Percentiles rank a stretch among this genome's conserved stretches.
Evolutionary conservation across 495 filamentous ascomycete species (phyloP).

Genomic region (Podospora tetraspora): DNA sequence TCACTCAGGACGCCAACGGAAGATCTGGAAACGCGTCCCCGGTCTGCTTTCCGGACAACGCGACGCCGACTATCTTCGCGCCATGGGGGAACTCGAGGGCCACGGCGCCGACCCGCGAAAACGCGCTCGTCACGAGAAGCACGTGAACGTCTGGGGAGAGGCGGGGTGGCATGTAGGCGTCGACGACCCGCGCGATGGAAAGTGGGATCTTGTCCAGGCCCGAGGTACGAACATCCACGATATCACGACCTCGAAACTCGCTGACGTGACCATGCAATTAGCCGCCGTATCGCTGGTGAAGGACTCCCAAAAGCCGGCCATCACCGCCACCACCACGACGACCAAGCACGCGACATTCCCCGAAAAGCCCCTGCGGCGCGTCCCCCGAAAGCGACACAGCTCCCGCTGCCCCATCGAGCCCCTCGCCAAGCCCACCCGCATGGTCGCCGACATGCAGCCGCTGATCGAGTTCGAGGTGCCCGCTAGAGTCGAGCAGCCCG

Average conservation of each 20-base stretch:
- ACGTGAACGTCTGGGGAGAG: constrained; percentile 22
- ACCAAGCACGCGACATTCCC: constrained; percentile 19
- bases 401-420: constrained; percentile 30
- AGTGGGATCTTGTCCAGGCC: constrained; percentile 24
- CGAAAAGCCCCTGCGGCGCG: constrained; percentile 19
- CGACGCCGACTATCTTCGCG: constrained; percentile 12
- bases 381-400: constrained; percentile 34
- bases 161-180: constrained; percentile 19
- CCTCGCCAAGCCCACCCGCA: constrained; percentile 13
- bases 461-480: constrained; percentile 21
- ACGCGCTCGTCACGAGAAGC: constrained; percentile 17
- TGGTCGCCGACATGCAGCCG: constrained; percentile 22
- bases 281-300: constrained; percentile 11
- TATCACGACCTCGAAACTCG: neutral
- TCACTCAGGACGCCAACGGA: constrained; percentile 14
- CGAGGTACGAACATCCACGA: constrained; percentile 16
- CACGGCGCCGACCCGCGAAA: constrained; percentile 23
- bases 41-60: constrained; percentile 5
- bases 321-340: neutral
- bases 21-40: constrained; percentile 33
- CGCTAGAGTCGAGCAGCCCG: constrained; percentile 11
- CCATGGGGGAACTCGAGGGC: constrained; percentile 23
- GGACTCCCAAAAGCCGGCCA: neutral
- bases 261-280: constrained; percentile 1
- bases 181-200: constrained; percentile 13